These are phyloP conservation scores for Venustampulla echinocandica DNA, from an alignment of 495 filamentous ascomycete species.

Conservation along the genomic window DNA sequence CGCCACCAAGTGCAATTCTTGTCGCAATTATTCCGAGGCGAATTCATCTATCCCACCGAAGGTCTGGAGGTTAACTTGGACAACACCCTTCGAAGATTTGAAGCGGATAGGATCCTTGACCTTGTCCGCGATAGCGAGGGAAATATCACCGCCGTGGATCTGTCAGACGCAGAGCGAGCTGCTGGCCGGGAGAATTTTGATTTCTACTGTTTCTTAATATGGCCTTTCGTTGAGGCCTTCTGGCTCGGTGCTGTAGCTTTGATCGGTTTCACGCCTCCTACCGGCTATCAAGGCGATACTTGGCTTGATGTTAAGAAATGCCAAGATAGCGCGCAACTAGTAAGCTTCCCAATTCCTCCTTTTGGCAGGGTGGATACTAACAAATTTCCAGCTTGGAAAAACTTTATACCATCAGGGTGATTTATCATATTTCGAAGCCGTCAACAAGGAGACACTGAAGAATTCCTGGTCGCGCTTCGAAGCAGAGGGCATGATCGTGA, in stretches of 20 bases:
- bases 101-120: slow-evolving; percentile 70
- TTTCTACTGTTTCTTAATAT: slow-evolving; percentile 96
- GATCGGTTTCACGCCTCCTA: slow-evolving; percentile 72
- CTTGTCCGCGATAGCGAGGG: slow-evolving; percentile 49
- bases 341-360: slow-evolving; percentile 30
- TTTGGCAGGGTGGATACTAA: slow-evolving; percentile 17
- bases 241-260: slow-evolving; percentile 88
- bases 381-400: slow-evolving; percentile 64
- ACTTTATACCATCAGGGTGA: slow-evolving; percentile 97
- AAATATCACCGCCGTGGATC: slow-evolving; percentile 53
- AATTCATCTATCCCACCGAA: slow-evolving; percentile 92
- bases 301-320: slow-evolving; percentile 74
- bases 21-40: slow-evolving; percentile 85
- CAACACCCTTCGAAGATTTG: slow-evolving; percentile 65
- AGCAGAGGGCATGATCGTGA: slow-evolving; percentile 79
- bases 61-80: slow-evolving; percentile 72
- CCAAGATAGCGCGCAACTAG: slow-evolving; percentile 76
- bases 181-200: slow-evolving; percentile 88
- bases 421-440: slow-evolving; percentile 91
- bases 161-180: slow-evolving; percentile 65
- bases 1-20: slow-evolving; percentile 76
- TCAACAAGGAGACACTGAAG: slow-evolving; percentile 94
- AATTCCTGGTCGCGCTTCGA: slow-evolving; percentile 84
- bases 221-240: slow-evolving; percentile 90
- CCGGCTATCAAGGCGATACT: slow-evolving; percentile 46